These are phyloP conservation scores for Coemansia sp. DNA, from an alignment of 192 early-diverging fungal genomes.

Conservation along the genomic window DNA sequence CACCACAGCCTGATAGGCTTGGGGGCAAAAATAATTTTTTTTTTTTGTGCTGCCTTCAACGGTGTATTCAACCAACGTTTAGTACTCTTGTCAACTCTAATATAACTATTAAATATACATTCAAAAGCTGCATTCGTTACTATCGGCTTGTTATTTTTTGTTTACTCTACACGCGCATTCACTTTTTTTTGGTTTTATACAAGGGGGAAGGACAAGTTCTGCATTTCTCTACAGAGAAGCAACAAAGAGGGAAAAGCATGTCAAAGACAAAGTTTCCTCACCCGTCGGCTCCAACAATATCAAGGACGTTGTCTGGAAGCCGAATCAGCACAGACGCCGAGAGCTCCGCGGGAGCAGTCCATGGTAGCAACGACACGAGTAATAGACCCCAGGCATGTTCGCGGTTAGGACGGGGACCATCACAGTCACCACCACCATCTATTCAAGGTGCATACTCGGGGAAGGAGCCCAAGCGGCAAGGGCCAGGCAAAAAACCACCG, in stretches of 20 bases:
- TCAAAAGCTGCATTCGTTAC: background rate
- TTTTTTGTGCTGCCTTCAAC: background rate
- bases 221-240: background rate
- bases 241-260: constrained; percentile 13
- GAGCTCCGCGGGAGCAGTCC: background rate
- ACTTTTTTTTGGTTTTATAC: background rate
- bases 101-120: background rate
- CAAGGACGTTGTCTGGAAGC: constrained; percentile 9
- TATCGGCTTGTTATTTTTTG: background rate
- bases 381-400: background rate
- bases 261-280: constrained; percentile 54
- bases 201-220: background rate
- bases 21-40: background rate
- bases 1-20: constrained; percentile 6
- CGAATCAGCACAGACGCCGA: constrained; percentile 1
- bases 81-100: background rate
- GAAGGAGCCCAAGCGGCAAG: constrained; percentile 1
- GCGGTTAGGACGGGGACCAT: background rate
- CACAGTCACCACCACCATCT: background rate
- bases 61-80: background rate
- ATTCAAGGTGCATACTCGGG: background rate
- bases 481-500: background rate
- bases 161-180: background rate
- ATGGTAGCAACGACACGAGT: background rate
- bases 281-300: constrained; percentile 55